Evolutionary conservation across 306 rosid genomes (phyloP).

Genomic region (Quercus alba): DNA sequence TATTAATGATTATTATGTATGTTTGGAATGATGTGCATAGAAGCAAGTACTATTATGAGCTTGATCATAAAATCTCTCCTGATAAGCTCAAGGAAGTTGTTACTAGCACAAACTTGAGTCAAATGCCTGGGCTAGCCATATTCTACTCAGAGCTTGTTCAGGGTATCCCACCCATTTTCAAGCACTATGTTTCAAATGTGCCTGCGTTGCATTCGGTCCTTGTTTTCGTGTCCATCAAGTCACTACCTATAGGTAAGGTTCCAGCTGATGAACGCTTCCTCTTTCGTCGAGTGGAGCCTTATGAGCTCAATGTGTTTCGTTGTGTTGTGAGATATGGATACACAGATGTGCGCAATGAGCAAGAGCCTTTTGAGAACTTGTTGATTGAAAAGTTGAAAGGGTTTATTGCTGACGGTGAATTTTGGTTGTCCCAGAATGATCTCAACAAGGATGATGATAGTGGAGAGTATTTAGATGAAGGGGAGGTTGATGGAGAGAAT

Average conservation of each 20-base stretch:
- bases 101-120: not conserved
- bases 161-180: constrained; percentile 44
- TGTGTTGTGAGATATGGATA: constrained; percentile 39
- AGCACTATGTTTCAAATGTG: constrained; percentile 36
- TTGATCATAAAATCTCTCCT: constrained; percentile 24
- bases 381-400: constrained; percentile 28
- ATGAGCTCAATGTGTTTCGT: constrained; percentile 21
- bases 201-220: constrained; percentile 34
- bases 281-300: constrained; percentile 22
- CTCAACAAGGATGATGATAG: not conserved
- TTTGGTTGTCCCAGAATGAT: constrained; percentile 1
- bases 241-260: constrained; percentile 28
- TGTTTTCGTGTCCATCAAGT: constrained; percentile 32
- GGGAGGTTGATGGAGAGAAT: not conserved
- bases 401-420: constrained; percentile 6
- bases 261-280: constrained; percentile 25
- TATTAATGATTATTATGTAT: constrained; percentile 31
- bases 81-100: constrained; percentile 8
- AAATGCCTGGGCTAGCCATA: constrained; percentile 33
- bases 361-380: constrained; percentile 15
- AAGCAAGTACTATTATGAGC: constrained; percentile 35
- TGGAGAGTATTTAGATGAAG: not conserved
- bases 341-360: constrained; percentile 7
- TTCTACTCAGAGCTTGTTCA: constrained; percentile 41
- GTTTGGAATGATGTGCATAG: constrained; percentile 38